A percentile compares a stretch with the other conserved stretches of the same genome.
Conservation (phyloP, 805 yeast genomes). For the Allodekkera sacchari region DNA sequence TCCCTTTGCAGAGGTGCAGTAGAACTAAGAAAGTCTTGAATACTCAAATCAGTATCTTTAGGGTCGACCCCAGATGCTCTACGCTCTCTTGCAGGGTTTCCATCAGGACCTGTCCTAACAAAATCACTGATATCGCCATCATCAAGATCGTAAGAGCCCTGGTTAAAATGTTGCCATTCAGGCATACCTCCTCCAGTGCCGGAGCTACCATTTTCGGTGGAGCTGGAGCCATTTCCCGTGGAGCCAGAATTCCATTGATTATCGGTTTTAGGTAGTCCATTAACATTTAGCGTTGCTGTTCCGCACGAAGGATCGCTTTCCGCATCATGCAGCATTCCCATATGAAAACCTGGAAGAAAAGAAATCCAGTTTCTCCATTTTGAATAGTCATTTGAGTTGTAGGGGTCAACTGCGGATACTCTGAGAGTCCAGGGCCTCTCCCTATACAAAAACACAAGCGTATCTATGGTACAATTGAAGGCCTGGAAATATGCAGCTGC, state of each 20-base stretch:
- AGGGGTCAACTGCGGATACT: conserved; percentile 17
- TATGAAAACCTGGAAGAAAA: conserved; percentile 21
- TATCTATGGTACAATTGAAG: conserved; percentile 69
- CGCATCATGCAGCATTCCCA: conserved; percentile 3
- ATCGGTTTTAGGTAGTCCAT: conserved; percentile 6
- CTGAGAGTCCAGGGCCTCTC: conserved; percentile 67
- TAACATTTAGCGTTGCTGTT: not conserved
- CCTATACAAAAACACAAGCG: conserved; percentile 63
- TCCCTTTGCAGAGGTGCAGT: too few relatives aligned
- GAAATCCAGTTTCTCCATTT: conserved; percentile 15
- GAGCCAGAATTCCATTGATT: too few relatives aligned
- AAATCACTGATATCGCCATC: conserved; percentile 12
- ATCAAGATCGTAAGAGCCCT: too few relatives aligned
- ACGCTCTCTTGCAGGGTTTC: not conserved
- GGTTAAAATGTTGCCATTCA: too few relatives aligned
- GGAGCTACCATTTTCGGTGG: too few relatives aligned
- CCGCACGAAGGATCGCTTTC: not conserved
- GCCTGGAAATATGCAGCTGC: conserved; percentile 76
- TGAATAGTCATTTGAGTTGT: conserved; percentile 8
- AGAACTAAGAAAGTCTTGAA: conserved; percentile 6
- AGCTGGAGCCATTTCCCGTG: too few relatives aligned
- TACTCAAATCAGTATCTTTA: conserved; percentile 4
- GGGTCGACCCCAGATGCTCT: not conserved
- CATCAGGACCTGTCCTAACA: not conserved
- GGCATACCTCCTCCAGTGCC: too few relatives aligned